phyloP scores from a whole-genome alignment of 179 eudicot genomes.

The Silene noctiflora region DNA sequence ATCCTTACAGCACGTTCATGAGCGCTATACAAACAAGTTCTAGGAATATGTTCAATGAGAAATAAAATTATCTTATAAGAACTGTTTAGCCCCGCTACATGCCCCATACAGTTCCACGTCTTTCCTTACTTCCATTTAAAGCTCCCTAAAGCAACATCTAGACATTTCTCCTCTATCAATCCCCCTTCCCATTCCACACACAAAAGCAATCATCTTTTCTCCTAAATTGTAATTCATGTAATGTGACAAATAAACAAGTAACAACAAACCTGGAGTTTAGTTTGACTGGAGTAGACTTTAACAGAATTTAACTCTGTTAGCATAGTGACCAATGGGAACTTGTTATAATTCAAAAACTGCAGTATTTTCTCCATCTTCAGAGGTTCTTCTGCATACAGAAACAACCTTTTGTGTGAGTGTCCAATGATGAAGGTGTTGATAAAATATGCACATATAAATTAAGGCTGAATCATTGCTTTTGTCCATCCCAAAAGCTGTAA shows the following conservation, averaged over 20 bases:
- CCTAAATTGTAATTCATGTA: neutral
- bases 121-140: neutral
- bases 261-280: slow-evolving; percentile 61
- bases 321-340: slow-evolving; percentile 70
- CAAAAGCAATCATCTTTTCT: neutral
- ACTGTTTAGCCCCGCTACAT: too few species aligned
- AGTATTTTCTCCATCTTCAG: slow-evolving; percentile 49
- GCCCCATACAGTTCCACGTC: neutral
- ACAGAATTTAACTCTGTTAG: slow-evolving; percentile 67
- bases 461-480: neutral
- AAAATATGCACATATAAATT: neutral
- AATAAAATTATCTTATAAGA: too few species aligned
- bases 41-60: neutral
- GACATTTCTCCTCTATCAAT: neutral
- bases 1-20: neutral
- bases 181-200: too few species aligned
- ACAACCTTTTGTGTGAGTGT: neutral
- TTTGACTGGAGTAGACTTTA: slow-evolving; percentile 57
- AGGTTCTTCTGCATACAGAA: slow-evolving; percentile 50
- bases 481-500: neutral
- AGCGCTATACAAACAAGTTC: neutral
- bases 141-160: neutral
- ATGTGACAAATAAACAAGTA: slow-evolving; percentile 11
- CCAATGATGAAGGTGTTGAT: neutral
- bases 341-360: slow-evolving; percentile 65